Evolutionary conservation across 108 stramenopile genomes (phyloP), one percentile per base, ranked within the genome.

Genomic region (Skeletonema tropicum): DNA sequence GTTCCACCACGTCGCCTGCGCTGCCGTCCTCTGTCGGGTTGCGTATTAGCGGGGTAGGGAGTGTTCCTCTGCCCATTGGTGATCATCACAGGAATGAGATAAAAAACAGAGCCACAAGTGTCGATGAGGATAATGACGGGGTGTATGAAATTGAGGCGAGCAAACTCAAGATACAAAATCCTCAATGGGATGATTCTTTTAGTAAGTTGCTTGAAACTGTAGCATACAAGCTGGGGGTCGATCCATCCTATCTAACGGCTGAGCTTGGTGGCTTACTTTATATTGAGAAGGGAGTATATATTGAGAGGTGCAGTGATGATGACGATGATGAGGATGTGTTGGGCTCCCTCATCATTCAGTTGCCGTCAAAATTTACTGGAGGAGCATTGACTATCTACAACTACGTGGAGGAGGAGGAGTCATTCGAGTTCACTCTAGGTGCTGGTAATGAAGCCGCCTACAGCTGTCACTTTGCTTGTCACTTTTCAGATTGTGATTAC

Each of bases 281-380:
- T 5, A 70, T 76, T 29, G 68, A 70, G 58, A 69, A 70, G 31
- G 75, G 68, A 6, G 42, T 68, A 26, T 32, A 26, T 13, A 61
- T 76, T 32, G 58, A 59, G 29, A 70, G 68, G 21, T 39, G 23
- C 14, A 26, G 23, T 26, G 62, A 61, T 42, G 39, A 11, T 15
- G 69, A 60, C 0, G 64, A 68, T 13, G 58, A 35, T 42, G 23
- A 11, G 17, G 32, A 7, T 61, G 57, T 61, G 15, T 13, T 62
- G 57, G 60, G 60, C 2, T 36, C 69, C n/a, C n/a, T n/a, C n/a
- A n/a, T n/a, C n/a, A n/a, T n/a, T n/a, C n/a, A n/a, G n/a, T n/a
- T n/a, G n/a, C n/a, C n/a, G n/a, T n/a, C n/a, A n/a, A n/a, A n/a
- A n/a, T n/a, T n/a, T n/a, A n/a, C n/a, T n/a, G n/a, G n/a, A n/a